Conservation (phyloP, 225 moss, liverwort and hornwort species). For the Marchantia paleacea region DNA sequence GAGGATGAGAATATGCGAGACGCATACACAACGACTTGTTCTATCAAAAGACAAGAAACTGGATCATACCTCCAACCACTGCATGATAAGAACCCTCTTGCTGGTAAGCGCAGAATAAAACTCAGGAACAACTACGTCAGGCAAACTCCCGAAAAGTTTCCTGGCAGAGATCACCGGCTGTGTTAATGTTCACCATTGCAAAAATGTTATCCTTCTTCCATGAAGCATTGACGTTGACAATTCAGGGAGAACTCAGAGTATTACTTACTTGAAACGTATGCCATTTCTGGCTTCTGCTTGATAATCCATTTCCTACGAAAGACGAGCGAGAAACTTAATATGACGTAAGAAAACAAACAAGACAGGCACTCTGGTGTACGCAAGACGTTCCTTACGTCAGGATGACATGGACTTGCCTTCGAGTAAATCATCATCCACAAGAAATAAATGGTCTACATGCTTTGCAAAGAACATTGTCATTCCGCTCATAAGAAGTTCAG, state of each 20-base stretch:
- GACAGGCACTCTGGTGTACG: not conserved
- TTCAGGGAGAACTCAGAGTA: not conserved
- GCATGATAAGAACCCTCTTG: conserved; percentile 77
- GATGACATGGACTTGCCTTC: too few species aligned
- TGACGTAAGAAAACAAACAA: not conserved
- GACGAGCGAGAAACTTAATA: not conserved
- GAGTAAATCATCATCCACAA: too few species aligned
- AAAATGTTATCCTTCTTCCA: not conserved
- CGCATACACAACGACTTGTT: not conserved
- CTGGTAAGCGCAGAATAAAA: conserved; percentile 82
- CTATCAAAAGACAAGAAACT: not conserved
- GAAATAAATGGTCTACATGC: too few species aligned
- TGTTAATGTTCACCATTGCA: not conserved
- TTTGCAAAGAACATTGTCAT: too few species aligned
- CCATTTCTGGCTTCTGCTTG: conserved; percentile 79
- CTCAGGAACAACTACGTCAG: conserved; percentile 75
- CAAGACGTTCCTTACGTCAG: too few species aligned
- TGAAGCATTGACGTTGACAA: not conserved
- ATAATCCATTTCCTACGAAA: conserved; percentile 78
- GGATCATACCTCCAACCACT: conserved; percentile 80
- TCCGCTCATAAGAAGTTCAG: too few species aligned
- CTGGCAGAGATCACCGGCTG: conserved; percentile 39
- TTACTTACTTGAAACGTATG: conserved; percentile 63
- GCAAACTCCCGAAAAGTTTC: conserved; percentile 70
- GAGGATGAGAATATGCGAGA: not conserved